Conservation (phyloP, 257 asterid genomes). For the Avicennia marina region DNA sequence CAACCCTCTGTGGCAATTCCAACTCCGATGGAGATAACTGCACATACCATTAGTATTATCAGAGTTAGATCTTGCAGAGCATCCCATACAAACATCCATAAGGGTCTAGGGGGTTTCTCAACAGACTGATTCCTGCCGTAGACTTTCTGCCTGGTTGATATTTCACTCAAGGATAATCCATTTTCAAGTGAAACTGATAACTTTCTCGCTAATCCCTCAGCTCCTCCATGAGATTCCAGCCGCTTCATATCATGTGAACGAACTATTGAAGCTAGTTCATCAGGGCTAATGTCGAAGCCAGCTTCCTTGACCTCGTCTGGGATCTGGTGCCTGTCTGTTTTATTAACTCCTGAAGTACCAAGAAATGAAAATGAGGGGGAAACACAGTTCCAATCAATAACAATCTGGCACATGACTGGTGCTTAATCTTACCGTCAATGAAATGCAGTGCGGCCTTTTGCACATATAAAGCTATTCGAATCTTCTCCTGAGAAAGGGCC, state of each 20-base stretch:
- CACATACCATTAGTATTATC: constrained; percentile 62
- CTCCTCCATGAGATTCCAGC: constrained; percentile 52
- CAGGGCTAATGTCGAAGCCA: constrained; percentile 55
- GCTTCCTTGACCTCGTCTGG: constrained; percentile 51
- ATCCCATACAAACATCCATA: constrained; percentile 74
- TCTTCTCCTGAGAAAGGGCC: constrained; percentile 63
- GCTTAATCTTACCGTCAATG: constrained; percentile 51
- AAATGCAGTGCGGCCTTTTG: constrained; percentile 76
- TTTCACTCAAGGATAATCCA: constrained; percentile 46
- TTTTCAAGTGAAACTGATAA: constrained; percentile 44
- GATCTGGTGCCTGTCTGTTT: constrained; percentile 23
- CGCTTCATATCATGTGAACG: constrained; percentile 54
- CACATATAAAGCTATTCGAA: constrained; percentile 62
- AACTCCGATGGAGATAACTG: constrained; percentile 59
- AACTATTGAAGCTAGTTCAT: constrained; percentile 60
- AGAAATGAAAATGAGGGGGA: constrained; percentile 17
- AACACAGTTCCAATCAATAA: not conserved
- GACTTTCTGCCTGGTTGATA: constrained; percentile 34
- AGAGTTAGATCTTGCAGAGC: constrained; percentile 77
- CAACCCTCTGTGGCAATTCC: constrained; percentile 81
- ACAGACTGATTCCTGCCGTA: constrained; percentile 54
- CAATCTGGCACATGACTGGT: not conserved
- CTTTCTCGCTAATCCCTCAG: constrained; percentile 45
- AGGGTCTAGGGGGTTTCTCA: constrained; percentile 61
- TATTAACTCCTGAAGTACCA: constrained; percentile 35